Percentiles rank a stretch among this genome's conserved stretches.
These are phyloP conservation scores for Dendrocalamus sinicus DNA, from an alignment of 176 grass and related monocot genomes.

Conservation along the genomic window DNA sequence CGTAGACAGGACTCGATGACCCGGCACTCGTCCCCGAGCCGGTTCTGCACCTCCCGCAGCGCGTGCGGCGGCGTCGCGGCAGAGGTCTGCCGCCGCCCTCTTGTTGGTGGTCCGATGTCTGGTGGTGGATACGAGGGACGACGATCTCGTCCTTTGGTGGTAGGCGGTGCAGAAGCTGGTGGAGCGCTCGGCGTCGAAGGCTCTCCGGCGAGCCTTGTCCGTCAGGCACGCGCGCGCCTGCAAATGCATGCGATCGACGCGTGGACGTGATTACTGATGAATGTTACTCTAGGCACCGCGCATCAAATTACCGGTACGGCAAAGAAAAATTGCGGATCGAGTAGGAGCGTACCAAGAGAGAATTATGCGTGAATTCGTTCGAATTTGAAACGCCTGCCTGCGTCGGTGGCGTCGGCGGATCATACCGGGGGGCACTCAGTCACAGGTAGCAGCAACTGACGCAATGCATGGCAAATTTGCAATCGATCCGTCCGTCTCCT, in stretches of 20 bases:
- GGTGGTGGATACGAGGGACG: background rate
- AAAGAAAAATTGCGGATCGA: no score
- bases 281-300: background rate
- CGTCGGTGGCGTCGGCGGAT: background rate
- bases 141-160: slow-evolving; percentile 25
- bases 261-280: background rate
- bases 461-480: background rate
- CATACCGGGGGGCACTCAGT: no score
- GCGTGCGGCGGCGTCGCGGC: background rate
- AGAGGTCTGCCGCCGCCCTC: background rate
- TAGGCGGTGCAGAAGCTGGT: slow-evolving; percentile 68
- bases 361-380: background rate
- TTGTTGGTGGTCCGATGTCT: background rate
- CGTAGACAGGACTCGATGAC: slow-evolving; percentile 72
- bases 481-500: background rate
- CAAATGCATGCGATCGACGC: background rate
- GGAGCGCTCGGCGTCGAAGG: slow-evolving; percentile 56
- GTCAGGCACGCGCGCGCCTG: slow-evolving; percentile 83
- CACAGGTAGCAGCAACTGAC: no score
- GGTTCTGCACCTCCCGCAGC: slow-evolving; percentile 61
- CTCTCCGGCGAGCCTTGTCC: slow-evolving; percentile 60
- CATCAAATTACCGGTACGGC: background rate
- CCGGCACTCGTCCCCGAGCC: slow-evolving; percentile 66
- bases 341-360: no score
- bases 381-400: background rate